Conservation (phyloP, 306 rosid genomes). For the Aeschynomene evenia region DNA sequence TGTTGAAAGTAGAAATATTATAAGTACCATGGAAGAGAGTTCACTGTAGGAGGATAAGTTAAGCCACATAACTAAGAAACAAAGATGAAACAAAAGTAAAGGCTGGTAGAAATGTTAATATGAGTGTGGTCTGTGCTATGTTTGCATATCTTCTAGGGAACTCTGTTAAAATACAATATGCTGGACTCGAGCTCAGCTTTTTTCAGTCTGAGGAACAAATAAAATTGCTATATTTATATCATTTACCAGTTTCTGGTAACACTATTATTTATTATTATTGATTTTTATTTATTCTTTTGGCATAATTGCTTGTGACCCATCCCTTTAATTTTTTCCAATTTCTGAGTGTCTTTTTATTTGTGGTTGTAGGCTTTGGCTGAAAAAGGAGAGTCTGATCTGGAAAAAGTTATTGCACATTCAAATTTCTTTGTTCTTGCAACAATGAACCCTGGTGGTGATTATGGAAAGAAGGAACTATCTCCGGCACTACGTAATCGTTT, state of each 20-base stretch:
- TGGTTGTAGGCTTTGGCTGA: slow-evolving; percentile 77
- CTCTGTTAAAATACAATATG: background rate
- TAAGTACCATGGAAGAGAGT: background rate
- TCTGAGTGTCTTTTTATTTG: background rate
- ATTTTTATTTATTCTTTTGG: background rate
- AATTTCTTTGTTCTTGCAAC: slow-evolving; percentile 85
- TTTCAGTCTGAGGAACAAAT: background rate
- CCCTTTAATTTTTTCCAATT: background rate
- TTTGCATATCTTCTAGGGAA: background rate
- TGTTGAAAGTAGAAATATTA: background rate
- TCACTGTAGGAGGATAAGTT: background rate
- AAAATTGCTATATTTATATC: background rate
- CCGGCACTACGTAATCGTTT: slow-evolving; percentile 94
- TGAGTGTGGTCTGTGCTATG: background rate
- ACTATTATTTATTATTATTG: background rate
- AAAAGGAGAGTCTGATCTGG: slow-evolving; percentile 83
- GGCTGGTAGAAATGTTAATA: background rate
- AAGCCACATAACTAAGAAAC: background rate
- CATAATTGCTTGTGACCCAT: background rate
- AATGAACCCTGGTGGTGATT: slow-evolving; percentile 99
- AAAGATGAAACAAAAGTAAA: background rate
- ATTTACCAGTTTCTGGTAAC: background rate
- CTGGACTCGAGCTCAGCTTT: background rate
- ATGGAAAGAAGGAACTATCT: slow-evolving; percentile 89
- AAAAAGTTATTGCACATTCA: slow-evolving; percentile 64